Conservation (phyloP, 495 filamentous ascomycete genomes). For the Endocarpon pusillum region DNA sequence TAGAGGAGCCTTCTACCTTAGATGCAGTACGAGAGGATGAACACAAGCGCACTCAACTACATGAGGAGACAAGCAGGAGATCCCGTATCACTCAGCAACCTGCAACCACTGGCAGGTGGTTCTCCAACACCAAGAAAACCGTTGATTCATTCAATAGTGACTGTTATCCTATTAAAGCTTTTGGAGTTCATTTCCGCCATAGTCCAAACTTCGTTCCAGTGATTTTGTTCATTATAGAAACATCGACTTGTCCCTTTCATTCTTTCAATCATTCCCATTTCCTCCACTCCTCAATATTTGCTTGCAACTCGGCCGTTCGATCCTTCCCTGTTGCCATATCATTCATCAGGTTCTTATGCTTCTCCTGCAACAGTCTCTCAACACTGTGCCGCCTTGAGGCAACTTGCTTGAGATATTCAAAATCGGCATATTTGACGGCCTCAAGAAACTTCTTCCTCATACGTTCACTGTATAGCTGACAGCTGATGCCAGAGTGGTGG, state of each 20-base stretch:
- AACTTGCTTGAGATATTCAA: constrained; percentile 25
- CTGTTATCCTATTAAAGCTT: too few species aligned
- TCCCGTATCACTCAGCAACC: too few species aligned
- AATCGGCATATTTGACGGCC: constrained; percentile 41
- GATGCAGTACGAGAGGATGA: too few species aligned
- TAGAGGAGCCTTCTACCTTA: too few species aligned
- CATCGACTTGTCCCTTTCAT: neutral
- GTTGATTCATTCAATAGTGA: too few species aligned
- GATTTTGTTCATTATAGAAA: too few species aligned
- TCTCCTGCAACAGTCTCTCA: constrained; percentile 29
- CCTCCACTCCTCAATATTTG: constrained; percentile 35
- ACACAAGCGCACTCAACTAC: too few species aligned
- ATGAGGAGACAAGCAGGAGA: too few species aligned
- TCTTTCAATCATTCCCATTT: constrained; percentile 27
- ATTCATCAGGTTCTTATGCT: constrained; percentile 21
- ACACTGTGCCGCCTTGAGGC: constrained; percentile 24
- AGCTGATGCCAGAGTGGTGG: constrained; percentile 33
- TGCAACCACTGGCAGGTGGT: too few species aligned
- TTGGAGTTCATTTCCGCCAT: too few species aligned
- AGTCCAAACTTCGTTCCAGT: too few species aligned
- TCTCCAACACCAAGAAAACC: too few species aligned
- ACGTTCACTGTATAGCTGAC: constrained; percentile 58
- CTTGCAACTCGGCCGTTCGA: constrained; percentile 29
- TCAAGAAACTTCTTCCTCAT: constrained; percentile 50
- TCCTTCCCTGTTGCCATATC: constrained; percentile 27